phyloP scores from a whole-genome alignment of 2,329 filamentous ascomycete species.

The Penicillium thymicola region DNA sequence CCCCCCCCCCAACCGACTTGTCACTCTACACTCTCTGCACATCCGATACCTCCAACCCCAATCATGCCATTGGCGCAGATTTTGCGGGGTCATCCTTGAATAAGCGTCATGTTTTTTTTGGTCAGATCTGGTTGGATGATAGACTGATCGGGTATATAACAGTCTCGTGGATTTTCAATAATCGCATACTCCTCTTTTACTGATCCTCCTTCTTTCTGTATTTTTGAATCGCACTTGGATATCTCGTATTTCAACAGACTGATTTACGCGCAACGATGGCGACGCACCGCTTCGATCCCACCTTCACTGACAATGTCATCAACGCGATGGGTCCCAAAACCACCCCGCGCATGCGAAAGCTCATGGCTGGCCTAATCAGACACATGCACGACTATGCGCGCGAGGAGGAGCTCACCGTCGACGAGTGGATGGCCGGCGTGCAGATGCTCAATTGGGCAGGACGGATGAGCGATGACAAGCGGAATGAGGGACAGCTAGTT shows the following conservation, averaged over 20 bases:
- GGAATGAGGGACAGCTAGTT: slow-evolving; percentile 62
- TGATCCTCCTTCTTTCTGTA: background rate
- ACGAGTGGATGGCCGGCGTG: slow-evolving; percentile 58
- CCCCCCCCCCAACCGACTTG: slow-evolving; percentile 1
- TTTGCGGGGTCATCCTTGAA: slow-evolving; percentile 24
- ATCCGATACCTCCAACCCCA: slow-evolving; percentile 7
- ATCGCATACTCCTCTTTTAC: background rate
- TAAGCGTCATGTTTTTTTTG: slow-evolving; percentile 17
- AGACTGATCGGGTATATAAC: slow-evolving; percentile 8
- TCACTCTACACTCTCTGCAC: background rate
- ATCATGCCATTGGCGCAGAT: slow-evolving; percentile 11
- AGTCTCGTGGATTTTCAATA: background rate
- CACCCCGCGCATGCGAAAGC: slow-evolving; percentile 61
- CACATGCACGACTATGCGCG: slow-evolving; percentile 60
- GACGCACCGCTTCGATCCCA: slow-evolving; percentile 42
- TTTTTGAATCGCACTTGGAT: background rate
- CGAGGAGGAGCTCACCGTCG: slow-evolving; percentile 57
- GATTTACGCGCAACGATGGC: slow-evolving; percentile 21
- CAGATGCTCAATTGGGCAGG: slow-evolving; percentile 61
- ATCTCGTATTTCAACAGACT: background rate
- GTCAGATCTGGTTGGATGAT: slow-evolving; percentile 11
- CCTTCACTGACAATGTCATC: slow-evolving; percentile 67
- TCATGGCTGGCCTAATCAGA: slow-evolving; percentile 53
- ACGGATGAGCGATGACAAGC: slow-evolving; percentile 59
- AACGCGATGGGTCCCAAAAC: slow-evolving; percentile 70